Percentiles rank a stretch among this genome's conserved stretches.
phyloP scores from a whole-genome alignment of 129 eudicot species.

The Flaveria brownii region DNA sequence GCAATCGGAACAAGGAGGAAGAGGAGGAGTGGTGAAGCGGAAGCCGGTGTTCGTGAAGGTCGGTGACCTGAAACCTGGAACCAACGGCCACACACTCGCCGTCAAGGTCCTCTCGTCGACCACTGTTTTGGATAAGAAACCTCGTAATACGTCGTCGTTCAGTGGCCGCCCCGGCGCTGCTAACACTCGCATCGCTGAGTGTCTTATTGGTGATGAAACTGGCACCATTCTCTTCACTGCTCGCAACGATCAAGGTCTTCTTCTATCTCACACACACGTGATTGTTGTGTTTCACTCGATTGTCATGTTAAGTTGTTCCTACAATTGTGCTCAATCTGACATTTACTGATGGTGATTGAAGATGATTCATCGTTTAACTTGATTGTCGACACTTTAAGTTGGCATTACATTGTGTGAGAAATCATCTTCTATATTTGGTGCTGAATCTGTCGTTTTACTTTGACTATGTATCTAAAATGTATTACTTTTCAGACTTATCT shows the following conservation, averaged over 20 bases:
- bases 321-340: background rate
- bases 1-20: conserved; percentile 21
- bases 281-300: background rate
- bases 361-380: background rate
- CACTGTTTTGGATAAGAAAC: conserved; percentile 57
- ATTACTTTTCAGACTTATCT: background rate
- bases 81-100: conserved; percentile 61
- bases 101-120: conserved; percentile 59
- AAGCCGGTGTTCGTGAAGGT: conserved; percentile 74
- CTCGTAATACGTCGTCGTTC: conserved; percentile 40
- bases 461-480: background rate
- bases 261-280: background rate
- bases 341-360: background rate
- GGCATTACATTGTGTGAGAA: background rate
- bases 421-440: background rate
- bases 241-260: conserved; percentile 70
- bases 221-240: conserved; percentile 75
- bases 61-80: conserved; percentile 64
- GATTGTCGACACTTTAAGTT: background rate
- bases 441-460: background rate
- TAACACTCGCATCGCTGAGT: conserved; percentile 67
- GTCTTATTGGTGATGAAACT: conserved; percentile 82
- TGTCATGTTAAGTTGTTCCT: background rate
- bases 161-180: conserved; percentile 45
- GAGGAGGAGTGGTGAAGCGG: conserved; percentile 40